A percentile compares a stretch with the other conserved stretches of the same genome.
phyloP scores from a whole-genome alignment of 2,329 filamentous ascomycete genomes.

The Thielaviopsis cerberus region DNA sequence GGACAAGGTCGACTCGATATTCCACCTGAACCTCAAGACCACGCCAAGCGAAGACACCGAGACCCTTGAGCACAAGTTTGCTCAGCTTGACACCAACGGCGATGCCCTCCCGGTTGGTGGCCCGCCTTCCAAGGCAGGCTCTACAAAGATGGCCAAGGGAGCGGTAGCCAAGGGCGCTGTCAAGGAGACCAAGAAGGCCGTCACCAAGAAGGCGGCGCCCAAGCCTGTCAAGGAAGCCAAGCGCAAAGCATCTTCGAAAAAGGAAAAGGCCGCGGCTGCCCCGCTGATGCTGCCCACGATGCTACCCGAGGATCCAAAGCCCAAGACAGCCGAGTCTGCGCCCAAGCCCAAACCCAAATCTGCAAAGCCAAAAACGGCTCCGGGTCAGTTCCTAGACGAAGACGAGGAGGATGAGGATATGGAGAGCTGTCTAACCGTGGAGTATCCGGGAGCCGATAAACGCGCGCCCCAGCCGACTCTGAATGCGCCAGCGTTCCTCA shows the following conservation, averaged over 20 bases:
- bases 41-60: conserved; percentile 47
- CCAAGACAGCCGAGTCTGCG: conserved; percentile 11
- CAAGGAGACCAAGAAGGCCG: conserved; percentile 11
- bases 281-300: conserved; percentile 21
- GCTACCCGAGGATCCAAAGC: conserved; percentile 9
- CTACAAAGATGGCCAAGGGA: conserved; percentile 5
- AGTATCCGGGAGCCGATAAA: conserved; percentile 36
- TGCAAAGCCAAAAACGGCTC: conserved; percentile 7
- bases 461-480: conserved; percentile 18
- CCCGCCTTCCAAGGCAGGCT: conserved; percentile 3
- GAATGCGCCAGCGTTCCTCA: conserved; percentile 17
- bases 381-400: conserved; percentile 22
- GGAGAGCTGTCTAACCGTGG: conserved; percentile 38
- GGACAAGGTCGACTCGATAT: conserved; percentile 61
- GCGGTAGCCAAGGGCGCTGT: conserved; percentile 6
- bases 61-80: conserved; percentile 45
- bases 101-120: conserved; percentile 12
- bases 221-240: conserved; percentile 18
- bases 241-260: conserved; percentile 20
- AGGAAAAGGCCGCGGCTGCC: conserved; percentile 21
- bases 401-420: conserved; percentile 37
- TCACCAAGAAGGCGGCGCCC: conserved; percentile 14
- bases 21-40: conserved; percentile 69
- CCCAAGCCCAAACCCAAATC: conserved; percentile 9
- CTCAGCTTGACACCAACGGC: conserved; percentile 35